Evolutionary conservation across 1,139 yeast species (phyloP).

Genomic region (Suhomyces terraborum): DNA sequence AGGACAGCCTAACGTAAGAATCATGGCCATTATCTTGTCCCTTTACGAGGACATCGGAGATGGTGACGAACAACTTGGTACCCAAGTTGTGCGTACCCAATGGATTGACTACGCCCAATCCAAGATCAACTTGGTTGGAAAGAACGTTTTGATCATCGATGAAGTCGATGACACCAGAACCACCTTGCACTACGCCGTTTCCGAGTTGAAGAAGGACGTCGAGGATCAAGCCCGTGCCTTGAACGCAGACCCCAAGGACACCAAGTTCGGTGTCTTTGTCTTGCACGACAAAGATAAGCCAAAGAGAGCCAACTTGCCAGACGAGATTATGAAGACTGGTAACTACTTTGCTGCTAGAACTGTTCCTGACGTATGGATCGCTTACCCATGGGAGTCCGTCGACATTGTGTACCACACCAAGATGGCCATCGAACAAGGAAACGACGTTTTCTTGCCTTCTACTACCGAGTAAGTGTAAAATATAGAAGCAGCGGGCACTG

Average conservation of each 20-base stretch:
- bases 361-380: slow-evolving; percentile 93
- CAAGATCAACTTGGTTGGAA: slow-evolving; percentile 59
- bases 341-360: slow-evolving; percentile 89
- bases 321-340: slow-evolving; percentile 60
- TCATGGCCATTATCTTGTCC: slow-evolving; percentile 91
- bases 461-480: slow-evolving; percentile 23
- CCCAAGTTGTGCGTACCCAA: slow-evolving; percentile 89
- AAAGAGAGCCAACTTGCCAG: slow-evolving; percentile 78
- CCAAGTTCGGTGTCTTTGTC: slow-evolving; percentile 87
- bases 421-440: slow-evolving; percentile 75
- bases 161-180: slow-evolving; percentile 97
- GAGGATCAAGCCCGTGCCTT: slow-evolving; percentile 32
- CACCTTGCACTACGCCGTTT: slow-evolving; percentile 86
- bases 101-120: slow-evolving; percentile 88
- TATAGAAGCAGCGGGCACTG: slow-evolving; percentile 3
- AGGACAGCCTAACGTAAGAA: slow-evolving; percentile 85
- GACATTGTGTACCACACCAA: slow-evolving; percentile 88
- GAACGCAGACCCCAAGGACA: slow-evolving; percentile 42
- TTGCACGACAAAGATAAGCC: slow-evolving; percentile 90
- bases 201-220: slow-evolving; percentile 85
- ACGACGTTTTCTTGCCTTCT: slow-evolving; percentile 50
- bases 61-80: slow-evolving; percentile 68
- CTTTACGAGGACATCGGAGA: slow-evolving; percentile 78
- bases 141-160: slow-evolving; percentile 80
- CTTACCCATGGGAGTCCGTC: slow-evolving; percentile 95